Evolutionary conservation across 805 yeast species (phyloP).

Genomic region (Starmera dryadoides): DNA sequence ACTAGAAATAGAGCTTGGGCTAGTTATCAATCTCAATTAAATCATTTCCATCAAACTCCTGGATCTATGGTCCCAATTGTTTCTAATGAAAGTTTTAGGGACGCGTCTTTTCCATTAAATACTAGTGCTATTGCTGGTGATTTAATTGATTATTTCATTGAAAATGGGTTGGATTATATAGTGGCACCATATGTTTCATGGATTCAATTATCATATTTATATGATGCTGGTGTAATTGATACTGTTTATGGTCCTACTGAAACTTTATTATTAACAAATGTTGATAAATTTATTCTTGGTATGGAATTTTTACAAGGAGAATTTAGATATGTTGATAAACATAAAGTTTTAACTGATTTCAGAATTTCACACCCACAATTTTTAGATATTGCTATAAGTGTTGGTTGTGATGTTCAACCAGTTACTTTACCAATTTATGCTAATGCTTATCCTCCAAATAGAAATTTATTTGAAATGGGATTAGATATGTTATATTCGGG

Average conservation of each 20-base stretch:
- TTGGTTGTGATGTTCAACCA: constrained; percentile 75
- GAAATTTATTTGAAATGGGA: constrained; percentile 26
- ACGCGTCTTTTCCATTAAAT: constrained; percentile 39
- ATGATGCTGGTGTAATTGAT: constrained; percentile 50
- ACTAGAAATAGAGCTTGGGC: constrained; percentile 45
- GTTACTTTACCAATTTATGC: constrained; percentile 44
- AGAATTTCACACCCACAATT: constrained; percentile 58
- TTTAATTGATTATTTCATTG: constrained; percentile 49
- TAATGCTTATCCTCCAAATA: constrained; percentile 18
- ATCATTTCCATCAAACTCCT: constrained; percentile 3
- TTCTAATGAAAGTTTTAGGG: constrained; percentile 44
- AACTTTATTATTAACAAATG: constrained; percentile 47
- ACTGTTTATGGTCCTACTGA: constrained; percentile 84
- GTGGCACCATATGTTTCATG: constrained; percentile 81
- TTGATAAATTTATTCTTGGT: constrained; percentile 66
- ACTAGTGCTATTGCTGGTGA: constrained; percentile 45
- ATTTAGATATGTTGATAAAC: constrained; percentile 59
- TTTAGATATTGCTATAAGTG: constrained; percentile 66
- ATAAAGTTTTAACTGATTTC: constrained; percentile 52
- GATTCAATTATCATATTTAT: constrained; percentile 70
- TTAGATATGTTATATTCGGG: constrained; percentile 32
- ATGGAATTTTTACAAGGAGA: constrained; percentile 61
- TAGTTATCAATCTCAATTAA: constrained; percentile 16
- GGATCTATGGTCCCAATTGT: constrained; percentile 16
- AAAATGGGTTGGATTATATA: constrained; percentile 52